Evolutionary conservation across 1,139 yeast species (phyloP), one percentile per base, ranked within the genome.

Genomic region (Kodamaea arcana): DNA sequence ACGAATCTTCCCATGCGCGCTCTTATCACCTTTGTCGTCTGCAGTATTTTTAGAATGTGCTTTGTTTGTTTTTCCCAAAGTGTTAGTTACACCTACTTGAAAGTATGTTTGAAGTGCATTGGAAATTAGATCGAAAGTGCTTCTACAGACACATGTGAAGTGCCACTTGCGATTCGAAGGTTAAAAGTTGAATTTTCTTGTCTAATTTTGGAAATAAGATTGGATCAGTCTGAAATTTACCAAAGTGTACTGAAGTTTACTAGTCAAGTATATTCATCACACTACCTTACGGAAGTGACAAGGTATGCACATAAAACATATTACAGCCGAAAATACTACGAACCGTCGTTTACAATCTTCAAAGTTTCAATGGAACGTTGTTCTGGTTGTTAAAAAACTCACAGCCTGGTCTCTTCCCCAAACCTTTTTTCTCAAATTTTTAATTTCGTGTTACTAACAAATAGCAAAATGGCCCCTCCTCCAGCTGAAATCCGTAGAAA

Each of bases 401-500:
- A 18, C 22, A 18, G 22, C 22, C 22, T 18, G 9, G n/a, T 18
- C 22, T 18, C 22, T 18, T 18, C 22, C 13, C 30, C 24, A 20
- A 27, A 12, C 23, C 24, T 34, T 25, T 28, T 27, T 29, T 32
- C 31, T 27, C 16, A 21, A 14, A 27, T 25, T 27, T 28, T 31
- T 30, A 32, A 26, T 27, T 36, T 32, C 29, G 30, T 29, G 22
- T 28, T 34, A 27, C 27, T 20, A 23, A 30, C 16, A 28, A 33
- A 24, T 25, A 31, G 36, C 47, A 53, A 48, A 49, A 67, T 69
- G 74, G 73, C 60, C 53, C 69, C 70, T 57, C 69, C 72, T 60
- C 70, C 73, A 50, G 78, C 83, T 54, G 83, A 78, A 64, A 76
- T 78, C 59, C 79, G 85, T 68, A 79, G 86, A 72, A 83, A 83